Evolutionary conservation across 257 asterid genomes (phyloP), one percentile per base, ranked within the genome.

Genomic region (Handroanthus guayacan): DNA sequence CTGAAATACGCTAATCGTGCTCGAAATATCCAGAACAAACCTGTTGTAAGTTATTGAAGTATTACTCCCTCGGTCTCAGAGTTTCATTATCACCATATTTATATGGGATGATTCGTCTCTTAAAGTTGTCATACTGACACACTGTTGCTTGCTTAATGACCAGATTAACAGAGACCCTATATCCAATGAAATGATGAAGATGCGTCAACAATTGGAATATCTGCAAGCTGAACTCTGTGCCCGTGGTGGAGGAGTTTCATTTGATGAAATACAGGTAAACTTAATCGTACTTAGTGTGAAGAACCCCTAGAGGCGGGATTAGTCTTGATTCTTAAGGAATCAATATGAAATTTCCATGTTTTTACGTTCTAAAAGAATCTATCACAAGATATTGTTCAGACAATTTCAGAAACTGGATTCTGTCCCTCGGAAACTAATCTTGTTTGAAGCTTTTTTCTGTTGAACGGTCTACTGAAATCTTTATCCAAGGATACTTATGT

Each of bases 1-100:
- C 88, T 95, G 65, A 95, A 95, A 78, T 95, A 95, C 81, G 99
- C 99, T 47, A 95, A 95, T 78, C 98, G 99, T 56, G 99, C 99
- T 78, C 93, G 99, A 69, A 95, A 95, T 86, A 95, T 95, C 81
- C 98, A 88, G 89, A 95, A 95, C 86, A 95, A 95, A 85, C 99
- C 98, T 71, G 90, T 93, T 75, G 99, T 95, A 86, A 90, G 97
- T 85, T 69, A 13, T 62, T 17, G 52, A 16, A 55, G 17, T 56
- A 41, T 50, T 25, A 25, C 31, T 50, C 39, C 10, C 36, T 58
- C 36, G 6, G 18, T 52, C 25, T 71, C 69, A 52, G 69, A 57
- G 34, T 69, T 16, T 74, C 75, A 48, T 39, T 51, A 62, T 64
- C 64, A 62, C 34, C 44, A 25, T 58, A 37, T 60, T 14, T 62